Conservation (phyloP, 768 basidiomycete species). For the Basidioascus undulatus region DNA sequence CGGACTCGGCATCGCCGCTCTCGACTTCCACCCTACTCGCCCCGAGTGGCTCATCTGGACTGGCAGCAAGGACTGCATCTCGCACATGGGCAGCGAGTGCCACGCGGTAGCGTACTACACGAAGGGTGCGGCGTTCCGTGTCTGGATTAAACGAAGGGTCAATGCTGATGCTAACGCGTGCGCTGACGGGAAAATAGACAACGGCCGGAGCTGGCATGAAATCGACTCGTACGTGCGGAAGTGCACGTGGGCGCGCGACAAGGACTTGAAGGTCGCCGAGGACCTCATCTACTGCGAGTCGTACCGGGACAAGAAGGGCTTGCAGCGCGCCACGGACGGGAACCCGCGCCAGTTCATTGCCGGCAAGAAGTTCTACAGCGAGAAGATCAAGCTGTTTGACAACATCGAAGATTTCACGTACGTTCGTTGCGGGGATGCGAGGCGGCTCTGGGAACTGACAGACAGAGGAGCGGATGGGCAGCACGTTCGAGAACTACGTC, state of each 20-base stretch:
- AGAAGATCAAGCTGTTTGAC: constrained; percentile 55
- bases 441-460: too few species aligned
- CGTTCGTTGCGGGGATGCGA: too few species aligned
- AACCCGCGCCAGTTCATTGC: constrained; percentile 59
- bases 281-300: constrained; percentile 82
- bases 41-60: constrained; percentile 76
- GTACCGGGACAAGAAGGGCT: constrained; percentile 55
- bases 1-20: constrained; percentile 41
- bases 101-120: constrained; percentile 52
- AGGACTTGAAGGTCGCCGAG: constrained; percentile 50
- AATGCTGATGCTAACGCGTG: neutral
- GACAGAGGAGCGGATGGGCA: too few species aligned
- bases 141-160: neutral
- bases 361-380: constrained; percentile 45
- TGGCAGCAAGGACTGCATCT: constrained; percentile 42
- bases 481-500: constrained; percentile 86
- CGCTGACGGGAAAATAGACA: too few species aligned
- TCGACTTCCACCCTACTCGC: constrained; percentile 61
- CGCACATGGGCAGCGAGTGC: constrained; percentile 28
- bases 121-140: constrained; percentile 13
- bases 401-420: constrained; percentile 74
- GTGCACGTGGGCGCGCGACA: constrained; percentile 78
- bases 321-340: constrained; percentile 32
- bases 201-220: constrained; percentile 49
- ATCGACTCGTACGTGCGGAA: constrained; percentile 72